These are phyloP conservation scores for Stagonosporopsis chrysanthemi DNA, from an alignment of 2,329 filamentous ascomycete species.

Conservation along the genomic window DNA sequence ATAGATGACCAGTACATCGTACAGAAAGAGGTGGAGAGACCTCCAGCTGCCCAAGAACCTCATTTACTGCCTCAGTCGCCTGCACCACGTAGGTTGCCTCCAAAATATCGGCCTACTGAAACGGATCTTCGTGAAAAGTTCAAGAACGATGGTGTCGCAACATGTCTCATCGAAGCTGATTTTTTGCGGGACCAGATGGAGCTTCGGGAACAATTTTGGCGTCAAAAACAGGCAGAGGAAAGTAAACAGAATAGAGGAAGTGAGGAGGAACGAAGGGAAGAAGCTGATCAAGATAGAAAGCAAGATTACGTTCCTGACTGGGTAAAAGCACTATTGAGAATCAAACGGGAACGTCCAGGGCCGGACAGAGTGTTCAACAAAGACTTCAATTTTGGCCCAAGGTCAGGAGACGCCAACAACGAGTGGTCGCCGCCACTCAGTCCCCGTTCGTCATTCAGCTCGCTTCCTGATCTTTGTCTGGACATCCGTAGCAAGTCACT, in stretches of 20 bases:
- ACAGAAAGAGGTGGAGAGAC: neutral
- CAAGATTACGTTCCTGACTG: neutral
- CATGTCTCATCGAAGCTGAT: neutral
- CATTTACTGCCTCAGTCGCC: too few species aligned
- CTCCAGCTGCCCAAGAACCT: neutral
- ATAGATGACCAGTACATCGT: neutral
- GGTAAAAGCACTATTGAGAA: neutral
- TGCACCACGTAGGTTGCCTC: neutral
- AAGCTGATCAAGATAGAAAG: neutral
- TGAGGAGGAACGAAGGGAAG: neutral
- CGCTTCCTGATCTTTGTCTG: neutral
- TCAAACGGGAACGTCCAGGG: neutral
- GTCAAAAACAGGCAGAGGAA: neutral
- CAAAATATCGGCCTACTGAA: neutral
- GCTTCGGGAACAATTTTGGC: neutral
- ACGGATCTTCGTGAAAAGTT: neutral
- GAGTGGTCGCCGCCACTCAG: neutral
- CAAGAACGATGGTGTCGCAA: neutral
- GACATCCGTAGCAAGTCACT: neutral
- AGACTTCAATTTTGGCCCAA: constrained; percentile 11
- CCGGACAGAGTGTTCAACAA: neutral
- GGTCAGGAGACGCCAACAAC: neutral
- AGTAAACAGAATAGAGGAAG: neutral
- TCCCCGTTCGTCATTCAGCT: neutral
- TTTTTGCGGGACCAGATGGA: neutral